Conservation (phyloP, 345 rosid species). For the Anacardium occidentale region DNA sequence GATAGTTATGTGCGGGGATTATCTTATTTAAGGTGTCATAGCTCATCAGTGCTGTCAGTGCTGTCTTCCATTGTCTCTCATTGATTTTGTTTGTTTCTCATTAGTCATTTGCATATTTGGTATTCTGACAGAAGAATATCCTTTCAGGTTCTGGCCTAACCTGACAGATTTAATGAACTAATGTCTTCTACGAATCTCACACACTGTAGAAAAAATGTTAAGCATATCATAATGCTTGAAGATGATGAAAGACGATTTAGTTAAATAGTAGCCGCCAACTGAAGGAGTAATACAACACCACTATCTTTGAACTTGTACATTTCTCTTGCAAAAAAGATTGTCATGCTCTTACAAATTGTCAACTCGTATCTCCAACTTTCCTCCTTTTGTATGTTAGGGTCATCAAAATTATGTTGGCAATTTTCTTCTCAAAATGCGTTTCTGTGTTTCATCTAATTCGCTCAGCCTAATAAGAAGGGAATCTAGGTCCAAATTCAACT, state of each 20-base stretch:
- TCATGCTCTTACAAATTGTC: not conserved
- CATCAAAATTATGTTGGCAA: no score
- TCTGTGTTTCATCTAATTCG: no score
- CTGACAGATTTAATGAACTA: constrained; percentile 74
- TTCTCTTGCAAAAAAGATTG: not conserved
- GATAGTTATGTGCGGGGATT: not conserved
- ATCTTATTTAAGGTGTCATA: not conserved
- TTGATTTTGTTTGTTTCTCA: not conserved
- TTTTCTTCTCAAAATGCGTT: not conserved
- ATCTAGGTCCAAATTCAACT: no score
- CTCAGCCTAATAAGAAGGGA: no score
- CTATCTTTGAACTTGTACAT: not conserved
- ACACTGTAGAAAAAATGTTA: no score
- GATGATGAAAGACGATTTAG: no score
- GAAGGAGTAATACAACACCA: no score
- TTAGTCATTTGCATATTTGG: not conserved
- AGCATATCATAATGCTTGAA: no score
- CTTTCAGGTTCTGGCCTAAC: constrained; percentile 62
- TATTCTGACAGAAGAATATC: not conserved
- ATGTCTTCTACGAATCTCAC: no score
- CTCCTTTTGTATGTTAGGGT: not conserved
- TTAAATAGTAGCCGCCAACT: no score
- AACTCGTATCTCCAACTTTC: not conserved
- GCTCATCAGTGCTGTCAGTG: not conserved
- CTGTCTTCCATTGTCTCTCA: not conserved